A percentile compares a stretch with the other conserved stretches of the same genome.
Conservation (phyloP, 2,329 filamentous ascomycete genomes). For the Cladorrhinum sp. region DNA sequence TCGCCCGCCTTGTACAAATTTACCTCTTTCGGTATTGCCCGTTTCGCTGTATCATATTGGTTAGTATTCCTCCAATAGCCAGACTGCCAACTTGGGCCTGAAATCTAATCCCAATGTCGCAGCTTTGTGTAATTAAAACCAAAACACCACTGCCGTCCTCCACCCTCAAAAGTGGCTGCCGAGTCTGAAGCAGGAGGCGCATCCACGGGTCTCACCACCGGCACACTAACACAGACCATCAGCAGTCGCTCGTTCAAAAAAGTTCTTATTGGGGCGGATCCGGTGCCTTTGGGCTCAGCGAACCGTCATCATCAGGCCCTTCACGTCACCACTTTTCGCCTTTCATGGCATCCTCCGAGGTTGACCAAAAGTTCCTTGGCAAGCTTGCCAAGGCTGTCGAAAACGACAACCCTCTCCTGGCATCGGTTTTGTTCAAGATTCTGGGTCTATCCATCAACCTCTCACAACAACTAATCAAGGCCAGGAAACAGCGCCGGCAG, state of each 20-base stretch:
- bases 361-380: constrained; percentile 96
- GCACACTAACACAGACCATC: constrained; percentile 2
- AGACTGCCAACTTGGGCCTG: constrained; percentile 8
- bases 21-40: constrained; percentile 28
- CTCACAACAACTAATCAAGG: constrained; percentile 76
- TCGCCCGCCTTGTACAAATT: constrained; percentile 29
- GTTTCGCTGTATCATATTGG: constrained; percentile 42
- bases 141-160: constrained; percentile 8
- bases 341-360: constrained; percentile 89
- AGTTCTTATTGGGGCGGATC: constrained; percentile 14
- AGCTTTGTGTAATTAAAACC: constrained; percentile 26
- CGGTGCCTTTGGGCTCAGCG: too few species aligned
- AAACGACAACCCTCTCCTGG: constrained; percentile 73
- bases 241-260: constrained; percentile 19
- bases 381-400: constrained; percentile 79
- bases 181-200: constrained; percentile 24
- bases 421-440: constrained; percentile 82
- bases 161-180: background rate
- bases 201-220: constrained; percentile 19
- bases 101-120: constrained; percentile 19
- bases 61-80: constrained; percentile 36
- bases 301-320: too few species aligned
- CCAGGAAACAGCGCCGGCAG: constrained; percentile 77
- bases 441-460: constrained; percentile 87
- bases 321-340: constrained; percentile 2